These are phyloP conservation scores for Fusarium sp. DNA, from an alignment of 2,329 filamentous ascomycete genomes.

Conservation along the genomic window DNA sequence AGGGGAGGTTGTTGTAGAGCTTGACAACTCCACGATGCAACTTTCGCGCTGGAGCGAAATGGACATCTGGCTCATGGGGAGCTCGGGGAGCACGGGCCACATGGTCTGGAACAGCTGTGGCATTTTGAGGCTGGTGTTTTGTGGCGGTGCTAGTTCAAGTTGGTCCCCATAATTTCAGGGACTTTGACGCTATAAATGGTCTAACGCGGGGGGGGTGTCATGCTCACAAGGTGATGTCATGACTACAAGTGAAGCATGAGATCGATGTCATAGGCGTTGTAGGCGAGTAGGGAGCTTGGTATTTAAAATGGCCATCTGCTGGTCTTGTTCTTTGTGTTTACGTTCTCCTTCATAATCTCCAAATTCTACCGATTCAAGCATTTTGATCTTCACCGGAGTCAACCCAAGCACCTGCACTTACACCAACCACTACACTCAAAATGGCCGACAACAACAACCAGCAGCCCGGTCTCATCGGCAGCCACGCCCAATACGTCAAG, in stretches of 20 bases:
- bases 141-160: conserved; percentile 13
- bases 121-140: conserved; percentile 10
- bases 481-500: conserved; percentile 75
- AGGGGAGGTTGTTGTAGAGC: conserved; percentile 14
- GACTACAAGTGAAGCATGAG: conserved; percentile 23
- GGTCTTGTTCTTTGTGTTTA: neutral
- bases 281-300: conserved; percentile 19
- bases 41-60: conserved; percentile 20
- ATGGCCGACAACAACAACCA: conserved; percentile 43
- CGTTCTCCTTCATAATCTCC: neutral
- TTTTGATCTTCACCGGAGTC: neutral
- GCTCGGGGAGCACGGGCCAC: conserved; percentile 29
- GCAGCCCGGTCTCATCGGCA: conserved; percentile 66
- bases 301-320: conserved; percentile 22
- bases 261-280: conserved; percentile 42
- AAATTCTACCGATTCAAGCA: neutral
- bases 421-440: conserved; percentile 14
- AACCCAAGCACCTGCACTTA: neutral
- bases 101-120: conserved; percentile 9
- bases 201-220: conserved; percentile 23
- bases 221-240: conserved; percentile 42
- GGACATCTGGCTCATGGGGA: conserved; percentile 39
- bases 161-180: conserved; percentile 23
- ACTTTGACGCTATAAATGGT: conserved; percentile 24
- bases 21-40: conserved; percentile 32